Conservation (phyloP, 2,329 filamentous ascomycete genomes). For the Colletotrichum plurivorum region DNA sequence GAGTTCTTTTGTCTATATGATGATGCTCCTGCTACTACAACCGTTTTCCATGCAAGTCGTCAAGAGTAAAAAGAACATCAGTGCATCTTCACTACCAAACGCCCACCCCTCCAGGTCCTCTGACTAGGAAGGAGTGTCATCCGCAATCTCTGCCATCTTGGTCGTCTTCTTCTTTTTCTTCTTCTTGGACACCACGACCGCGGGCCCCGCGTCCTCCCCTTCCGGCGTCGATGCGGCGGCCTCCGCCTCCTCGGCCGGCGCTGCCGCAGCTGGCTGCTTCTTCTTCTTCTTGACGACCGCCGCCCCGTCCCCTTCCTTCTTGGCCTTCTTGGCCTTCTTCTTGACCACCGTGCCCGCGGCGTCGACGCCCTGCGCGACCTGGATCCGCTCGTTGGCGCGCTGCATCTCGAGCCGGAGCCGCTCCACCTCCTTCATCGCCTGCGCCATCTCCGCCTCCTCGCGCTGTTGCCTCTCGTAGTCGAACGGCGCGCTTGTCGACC, state of each 20-base stretch:
- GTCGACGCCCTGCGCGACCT: constrained; percentile 77
- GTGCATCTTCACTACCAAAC: too few relatives aligned
- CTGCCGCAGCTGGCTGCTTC: constrained; percentile 52
- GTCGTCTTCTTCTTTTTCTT: constrained; percentile 56
- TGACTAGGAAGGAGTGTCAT: constrained; percentile 19
- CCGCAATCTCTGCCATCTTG: constrained; percentile 38
- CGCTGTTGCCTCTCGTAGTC: constrained; percentile 78
- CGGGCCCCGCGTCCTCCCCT: constrained; percentile 2
- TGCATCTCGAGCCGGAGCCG: constrained; percentile 90
- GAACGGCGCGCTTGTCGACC: constrained; percentile 53
- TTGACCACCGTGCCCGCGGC: constrained; percentile 76
- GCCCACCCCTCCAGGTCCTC: background rate
- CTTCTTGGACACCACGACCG: constrained; percentile 54
- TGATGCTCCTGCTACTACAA: background rate
- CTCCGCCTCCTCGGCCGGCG: constrained; percentile 42
- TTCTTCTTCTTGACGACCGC: constrained; percentile 63
- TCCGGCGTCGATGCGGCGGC: background rate
- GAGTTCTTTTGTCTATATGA: constrained; percentile 16
- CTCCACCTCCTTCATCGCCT: constrained; percentile 91
- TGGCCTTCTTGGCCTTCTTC: constrained; percentile 78
- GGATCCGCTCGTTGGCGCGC: constrained; percentile 80
- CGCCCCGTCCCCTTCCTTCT: constrained; percentile 49
- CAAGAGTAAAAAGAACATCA: background rate
- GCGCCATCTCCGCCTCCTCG: constrained; percentile 90
- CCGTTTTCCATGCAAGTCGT: background rate